These are phyloP conservation scores for Apiospora pterosperma DNA, from an alignment of 2,329 filamentous ascomycete species.

Conservation along the genomic window DNA sequence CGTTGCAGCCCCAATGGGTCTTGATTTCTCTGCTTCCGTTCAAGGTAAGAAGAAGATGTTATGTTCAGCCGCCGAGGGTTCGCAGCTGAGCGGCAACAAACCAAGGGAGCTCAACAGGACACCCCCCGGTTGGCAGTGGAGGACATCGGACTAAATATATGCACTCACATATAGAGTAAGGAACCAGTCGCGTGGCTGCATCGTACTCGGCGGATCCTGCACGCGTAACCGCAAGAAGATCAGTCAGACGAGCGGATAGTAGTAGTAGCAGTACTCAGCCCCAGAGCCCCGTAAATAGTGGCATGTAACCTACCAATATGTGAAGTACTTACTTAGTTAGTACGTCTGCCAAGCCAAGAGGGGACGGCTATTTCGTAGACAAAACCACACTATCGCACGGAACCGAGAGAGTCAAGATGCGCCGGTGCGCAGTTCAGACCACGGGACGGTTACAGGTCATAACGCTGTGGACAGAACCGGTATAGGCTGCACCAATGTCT, in stretches of 20 bases:
- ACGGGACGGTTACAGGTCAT: not conserved
- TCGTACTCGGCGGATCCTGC: not conserved
- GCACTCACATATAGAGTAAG: not conserved
- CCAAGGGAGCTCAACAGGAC: not conserved
- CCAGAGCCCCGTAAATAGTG: not conserved
- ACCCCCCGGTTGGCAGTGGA: not conserved
- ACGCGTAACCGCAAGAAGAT: not conserved
- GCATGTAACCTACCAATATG: too few relatives aligned
- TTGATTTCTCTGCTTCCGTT: not conserved
- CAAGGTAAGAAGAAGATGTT: not conserved
- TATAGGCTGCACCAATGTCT: not conserved
- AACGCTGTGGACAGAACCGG: not conserved
- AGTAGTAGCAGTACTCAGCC: not conserved
- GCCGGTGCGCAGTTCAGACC: not conserved
- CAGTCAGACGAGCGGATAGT: not conserved
- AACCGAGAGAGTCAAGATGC: not conserved
- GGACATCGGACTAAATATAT: not conserved
- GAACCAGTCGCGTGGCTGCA: not conserved
- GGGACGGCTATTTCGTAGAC: not conserved
- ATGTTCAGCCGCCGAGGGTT: not conserved
- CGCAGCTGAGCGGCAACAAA: not conserved
- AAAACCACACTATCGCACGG: not conserved
- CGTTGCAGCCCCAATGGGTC: not conserved
- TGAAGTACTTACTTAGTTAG: too few relatives aligned
- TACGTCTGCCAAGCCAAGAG: not conserved